Evolutionary conservation across 345 rosid species (phyloP).

Genomic region (Salix suchowensis): DNA sequence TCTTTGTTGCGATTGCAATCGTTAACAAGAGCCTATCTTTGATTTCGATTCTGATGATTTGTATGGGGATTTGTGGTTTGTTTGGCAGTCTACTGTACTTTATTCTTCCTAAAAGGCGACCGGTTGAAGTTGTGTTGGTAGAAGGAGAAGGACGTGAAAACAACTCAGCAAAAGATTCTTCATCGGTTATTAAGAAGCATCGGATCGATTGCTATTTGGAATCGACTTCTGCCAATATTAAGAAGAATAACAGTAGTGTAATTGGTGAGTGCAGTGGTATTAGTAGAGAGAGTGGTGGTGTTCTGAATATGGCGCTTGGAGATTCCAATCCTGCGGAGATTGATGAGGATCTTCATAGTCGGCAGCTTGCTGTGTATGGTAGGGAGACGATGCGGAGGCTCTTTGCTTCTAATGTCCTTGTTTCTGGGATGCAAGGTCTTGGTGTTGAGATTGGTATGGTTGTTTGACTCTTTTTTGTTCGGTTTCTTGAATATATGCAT

Average conservation of each 20-base stretch:
- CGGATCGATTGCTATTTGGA: constrained; percentile 35
- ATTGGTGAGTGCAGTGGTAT: not conserved
- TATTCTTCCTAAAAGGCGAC: constrained; percentile 96
- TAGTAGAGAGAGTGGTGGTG: constrained; percentile 7
- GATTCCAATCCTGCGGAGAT: constrained; percentile 64
- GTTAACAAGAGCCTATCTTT: not conserved
- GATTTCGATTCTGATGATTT: not conserved
- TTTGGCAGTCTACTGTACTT: constrained; percentile 62
- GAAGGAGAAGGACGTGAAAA: constrained; percentile 35
- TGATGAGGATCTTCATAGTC: constrained; percentile 96
- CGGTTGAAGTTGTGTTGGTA: constrained; percentile 42
- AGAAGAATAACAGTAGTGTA: constrained; percentile 3
- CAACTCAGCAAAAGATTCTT: constrained; percentile 22
- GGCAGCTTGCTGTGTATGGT: constrained; percentile 99
- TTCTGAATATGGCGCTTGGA: constrained; percentile 64
- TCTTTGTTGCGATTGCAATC: not conserved
- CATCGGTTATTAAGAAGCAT: constrained; percentile 45
- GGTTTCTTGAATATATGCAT: not conserved
- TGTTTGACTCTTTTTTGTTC: not conserved
- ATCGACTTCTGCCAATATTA: constrained; percentile 4
- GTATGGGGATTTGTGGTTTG: constrained; percentile 38
- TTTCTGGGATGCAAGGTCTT: constrained; percentile 92
- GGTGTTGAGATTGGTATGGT: constrained; percentile 90
- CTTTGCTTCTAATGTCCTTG: constrained; percentile 79
- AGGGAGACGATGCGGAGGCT: constrained; percentile 97